phyloP scores from a whole-genome alignment of 331 rosid genomes.

The Ulmus americana region DNA sequence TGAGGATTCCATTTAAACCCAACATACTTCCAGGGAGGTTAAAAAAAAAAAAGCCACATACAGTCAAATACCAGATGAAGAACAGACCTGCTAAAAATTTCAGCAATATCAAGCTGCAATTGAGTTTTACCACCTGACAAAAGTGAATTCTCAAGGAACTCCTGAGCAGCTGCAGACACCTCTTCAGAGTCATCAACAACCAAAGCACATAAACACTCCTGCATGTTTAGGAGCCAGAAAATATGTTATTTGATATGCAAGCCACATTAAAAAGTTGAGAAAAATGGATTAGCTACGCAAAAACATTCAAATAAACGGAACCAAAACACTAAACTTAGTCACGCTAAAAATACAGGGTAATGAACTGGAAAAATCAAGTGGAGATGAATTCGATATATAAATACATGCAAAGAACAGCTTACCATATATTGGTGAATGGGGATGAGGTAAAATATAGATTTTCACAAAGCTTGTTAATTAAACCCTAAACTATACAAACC shows the following conservation, averaged over 20 bases:
- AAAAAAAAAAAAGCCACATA: too few species aligned
- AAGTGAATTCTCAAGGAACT: slow-evolving; percentile 56
- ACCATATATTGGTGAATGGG: too few species aligned
- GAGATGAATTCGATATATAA: too few species aligned
- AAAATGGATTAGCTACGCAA: background rate
- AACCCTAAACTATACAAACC: background rate
- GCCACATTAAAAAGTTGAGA: background rate
- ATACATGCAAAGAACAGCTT: too few species aligned
- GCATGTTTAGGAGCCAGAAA: slow-evolving; percentile 31
- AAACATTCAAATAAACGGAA: background rate
- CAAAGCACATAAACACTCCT: slow-evolving; percentile 85
- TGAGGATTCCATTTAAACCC: background rate
- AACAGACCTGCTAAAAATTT: slow-evolving; percentile 64
- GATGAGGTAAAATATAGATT: background rate
- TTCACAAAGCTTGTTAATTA: background rate
- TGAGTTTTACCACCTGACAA: slow-evolving; percentile 36
- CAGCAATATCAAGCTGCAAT: slow-evolving; percentile 46
- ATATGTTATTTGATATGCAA: slow-evolving; percentile 7
- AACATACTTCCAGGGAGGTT: background rate
- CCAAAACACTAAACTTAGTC: background rate
- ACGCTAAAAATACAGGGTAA: background rate
- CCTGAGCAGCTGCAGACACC: slow-evolving; percentile 67
- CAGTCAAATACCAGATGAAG: slow-evolving; percentile 17
- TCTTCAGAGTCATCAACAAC: slow-evolving; percentile 70
- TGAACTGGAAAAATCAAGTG: background rate